Evolutionary conservation across 805 yeast species (phyloP).

Genomic region (Wickerhamiella bombiphila): DNA sequence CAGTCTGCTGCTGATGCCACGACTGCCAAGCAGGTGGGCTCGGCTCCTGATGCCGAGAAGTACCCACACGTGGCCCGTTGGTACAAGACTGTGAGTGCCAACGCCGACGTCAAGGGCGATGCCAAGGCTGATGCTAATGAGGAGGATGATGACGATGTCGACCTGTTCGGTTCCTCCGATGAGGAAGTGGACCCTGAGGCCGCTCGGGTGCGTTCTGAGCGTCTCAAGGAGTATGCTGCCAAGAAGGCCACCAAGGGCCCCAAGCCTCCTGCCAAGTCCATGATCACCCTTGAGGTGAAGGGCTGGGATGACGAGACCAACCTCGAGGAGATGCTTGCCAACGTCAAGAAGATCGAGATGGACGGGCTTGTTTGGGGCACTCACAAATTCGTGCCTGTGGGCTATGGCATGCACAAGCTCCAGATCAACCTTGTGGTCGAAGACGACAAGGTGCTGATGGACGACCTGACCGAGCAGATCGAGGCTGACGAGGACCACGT

Average conservation of each 20-base stretch:
- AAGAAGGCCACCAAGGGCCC: slow-evolving; percentile 96
- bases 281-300: slow-evolving; percentile 93
- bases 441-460: slow-evolving; percentile 90
- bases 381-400: slow-evolving; percentile 88
- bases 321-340: slow-evolving; percentile 72
- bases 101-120: slow-evolving; percentile 32
- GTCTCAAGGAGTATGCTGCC: slow-evolving; percentile 95
- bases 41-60: slow-evolving; percentile 41
- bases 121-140: slow-evolving; percentile 47
- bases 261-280: slow-evolving; percentile 96
- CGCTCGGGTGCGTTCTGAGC: slow-evolving; percentile 91
- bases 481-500: slow-evolving; percentile 97
- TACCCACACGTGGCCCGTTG: slow-evolving; percentile 95
- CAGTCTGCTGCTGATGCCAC: slow-evolving; percentile 94
- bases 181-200: slow-evolving; percentile 95
- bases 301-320: slow-evolving; percentile 99
- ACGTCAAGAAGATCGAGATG: slow-evolving; percentile 68
- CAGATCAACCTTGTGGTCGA: slow-evolving; percentile 97
- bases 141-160: slow-evolving; percentile 86
- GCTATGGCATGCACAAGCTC: slow-evolving; percentile 98
- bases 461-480: slow-evolving; percentile 60
- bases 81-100: slow-evolving; percentile 94
- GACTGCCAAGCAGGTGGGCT: slow-evolving; percentile 69
- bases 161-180: slow-evolving; percentile 85
- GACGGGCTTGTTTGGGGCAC: slow-evolving; percentile 99